A percentile compares a stretch with the other conserved stretches of the same genome.
These are phyloP conservation scores for Diversispora epigaea DNA, from an alignment of 192 early-diverging fungal genomes.

Conservation along the genomic window DNA sequence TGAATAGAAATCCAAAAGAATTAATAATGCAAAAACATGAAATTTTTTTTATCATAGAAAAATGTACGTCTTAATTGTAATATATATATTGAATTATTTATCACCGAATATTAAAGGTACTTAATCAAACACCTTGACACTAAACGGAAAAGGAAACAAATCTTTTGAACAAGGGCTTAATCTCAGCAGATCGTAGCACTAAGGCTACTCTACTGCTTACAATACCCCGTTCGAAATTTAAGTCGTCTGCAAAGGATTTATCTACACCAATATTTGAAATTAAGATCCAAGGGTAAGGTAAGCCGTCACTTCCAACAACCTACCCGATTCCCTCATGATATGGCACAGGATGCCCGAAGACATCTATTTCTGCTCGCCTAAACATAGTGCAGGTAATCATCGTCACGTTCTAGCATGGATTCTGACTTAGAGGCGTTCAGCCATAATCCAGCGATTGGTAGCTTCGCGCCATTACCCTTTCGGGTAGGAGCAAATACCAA, in stretches of 20 bases:
- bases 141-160: slow-evolving; percentile 18
- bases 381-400: neutral
- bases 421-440: too few relatives aligned
- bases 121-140: too few relatives aligned
- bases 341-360: too few relatives aligned
- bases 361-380: too few relatives aligned
- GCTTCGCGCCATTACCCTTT: slow-evolving; percentile 26
- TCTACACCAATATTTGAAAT: slow-evolving; percentile 13
- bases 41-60: too few relatives aligned
- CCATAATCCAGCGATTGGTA: slow-evolving; percentile 30
- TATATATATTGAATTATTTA: too few relatives aligned
- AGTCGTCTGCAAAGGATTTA: slow-evolving; percentile 26
- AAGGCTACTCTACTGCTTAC: slow-evolving; percentile 38
- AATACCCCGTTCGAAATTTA: slow-evolving; percentile 24
- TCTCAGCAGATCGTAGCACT: slow-evolving; percentile 54
- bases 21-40: too few relatives aligned
- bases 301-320: neutral
- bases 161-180: slow-evolving; percentile 44
- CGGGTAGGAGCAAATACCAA: too few relatives aligned
- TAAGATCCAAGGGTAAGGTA: neutral
- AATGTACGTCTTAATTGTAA: too few relatives aligned
- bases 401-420: too few relatives aligned
- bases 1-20: too few relatives aligned
- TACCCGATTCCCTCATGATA: neutral
- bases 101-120: too few relatives aligned